Evolutionary conservation across 805 yeast genomes (phyloP).

Genomic region (Ogataea parapolymorpha): DNA sequence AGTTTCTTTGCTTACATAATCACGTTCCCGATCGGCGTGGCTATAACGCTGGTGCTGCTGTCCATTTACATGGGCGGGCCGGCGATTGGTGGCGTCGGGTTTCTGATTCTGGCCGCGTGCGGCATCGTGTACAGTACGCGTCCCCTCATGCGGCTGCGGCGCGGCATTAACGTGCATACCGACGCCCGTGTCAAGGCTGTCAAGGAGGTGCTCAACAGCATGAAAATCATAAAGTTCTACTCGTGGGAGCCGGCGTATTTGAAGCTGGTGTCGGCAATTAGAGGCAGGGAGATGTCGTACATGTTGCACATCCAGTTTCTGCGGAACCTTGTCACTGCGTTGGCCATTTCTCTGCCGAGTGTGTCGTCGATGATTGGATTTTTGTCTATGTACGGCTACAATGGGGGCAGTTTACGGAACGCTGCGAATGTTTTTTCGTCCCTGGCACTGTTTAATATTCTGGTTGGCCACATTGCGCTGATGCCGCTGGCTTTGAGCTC

Average conservation of each 20-base stretch:
- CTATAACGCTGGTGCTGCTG: slow-evolving; percentile 61
- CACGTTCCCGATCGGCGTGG: slow-evolving; percentile 61
- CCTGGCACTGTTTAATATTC: slow-evolving; percentile 59
- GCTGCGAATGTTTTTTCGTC: slow-evolving; percentile 72
- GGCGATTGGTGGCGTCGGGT: slow-evolving; percentile 66
- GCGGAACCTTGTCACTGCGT: slow-evolving; percentile 60
- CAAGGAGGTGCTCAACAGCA: slow-evolving; percentile 73
- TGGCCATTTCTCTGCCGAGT: slow-evolving; percentile 64
- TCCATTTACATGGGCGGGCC: slow-evolving; percentile 68
- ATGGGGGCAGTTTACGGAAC: slow-evolving; percentile 33
- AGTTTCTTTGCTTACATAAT: slow-evolving; percentile 63
- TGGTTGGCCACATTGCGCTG: slow-evolving; percentile 61
- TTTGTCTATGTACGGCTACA: slow-evolving; percentile 38
- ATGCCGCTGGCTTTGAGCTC: slow-evolving; percentile 69
- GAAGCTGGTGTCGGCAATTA: slow-evolving; percentile 47
- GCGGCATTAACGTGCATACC: slow-evolving; percentile 57
- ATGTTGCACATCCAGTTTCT: slow-evolving; percentile 62
- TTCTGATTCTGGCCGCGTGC: slow-evolving; percentile 49
- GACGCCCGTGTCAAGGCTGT: slow-evolving; percentile 74
- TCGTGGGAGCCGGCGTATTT: slow-evolving; percentile 88
- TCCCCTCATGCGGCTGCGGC: slow-evolving; percentile 52
- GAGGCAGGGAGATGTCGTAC: slow-evolving; percentile 58
- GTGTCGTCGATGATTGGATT: slow-evolving; percentile 66
- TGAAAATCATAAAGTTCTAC: slow-evolving; percentile 81
- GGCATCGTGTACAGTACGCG: slow-evolving; percentile 46